Percentiles rank a stretch among this genome's conserved stretches.
Evolutionary conservation across 129 eudicot genomes (phyloP).

Genomic region (Rutidosis leptorrhynchoides): DNA sequence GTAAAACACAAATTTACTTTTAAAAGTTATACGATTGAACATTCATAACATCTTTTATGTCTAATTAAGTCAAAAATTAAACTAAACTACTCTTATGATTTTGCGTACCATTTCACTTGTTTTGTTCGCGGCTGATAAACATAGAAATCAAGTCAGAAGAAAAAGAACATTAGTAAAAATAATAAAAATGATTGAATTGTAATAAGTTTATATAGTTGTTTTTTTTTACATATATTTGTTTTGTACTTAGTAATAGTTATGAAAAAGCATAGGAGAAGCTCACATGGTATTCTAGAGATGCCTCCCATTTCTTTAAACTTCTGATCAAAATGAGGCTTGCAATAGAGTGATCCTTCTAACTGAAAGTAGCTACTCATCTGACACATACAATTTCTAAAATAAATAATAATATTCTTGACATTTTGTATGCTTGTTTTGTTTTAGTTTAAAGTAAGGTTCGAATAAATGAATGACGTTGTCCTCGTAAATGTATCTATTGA

Average conservation of each 20-base stretch:
- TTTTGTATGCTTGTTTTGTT: neutral
- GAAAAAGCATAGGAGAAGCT: constrained; percentile 22
- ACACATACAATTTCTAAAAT: neutral
- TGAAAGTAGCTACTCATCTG: constrained; percentile 72
- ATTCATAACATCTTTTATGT: neutral
- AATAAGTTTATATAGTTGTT: neutral
- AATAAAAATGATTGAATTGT: neutral
- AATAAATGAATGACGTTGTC: neutral
- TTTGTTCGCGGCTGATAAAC: constrained; percentile 43
- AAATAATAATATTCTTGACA: neutral
- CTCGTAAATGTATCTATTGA: neutral
- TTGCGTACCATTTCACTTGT: constrained; percentile 56
- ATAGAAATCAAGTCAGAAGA: constrained; percentile 18
- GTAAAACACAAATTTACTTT: constrained; percentile 10
- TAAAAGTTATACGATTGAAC: neutral
- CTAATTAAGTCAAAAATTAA: neutral
- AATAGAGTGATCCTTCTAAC: constrained; percentile 59
- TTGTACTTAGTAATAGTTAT: neutral
- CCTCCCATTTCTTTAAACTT: constrained; percentile 66
- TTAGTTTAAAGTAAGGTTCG: no score
- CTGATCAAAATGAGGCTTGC: constrained; percentile 94
- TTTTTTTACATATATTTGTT: no score
- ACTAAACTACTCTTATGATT: neutral
- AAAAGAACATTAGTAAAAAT: neutral
- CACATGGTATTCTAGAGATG: constrained; percentile 44